Evolutionary conservation across 331 rosid species (phyloP).

Genomic region (Acacia pycnantha): DNA sequence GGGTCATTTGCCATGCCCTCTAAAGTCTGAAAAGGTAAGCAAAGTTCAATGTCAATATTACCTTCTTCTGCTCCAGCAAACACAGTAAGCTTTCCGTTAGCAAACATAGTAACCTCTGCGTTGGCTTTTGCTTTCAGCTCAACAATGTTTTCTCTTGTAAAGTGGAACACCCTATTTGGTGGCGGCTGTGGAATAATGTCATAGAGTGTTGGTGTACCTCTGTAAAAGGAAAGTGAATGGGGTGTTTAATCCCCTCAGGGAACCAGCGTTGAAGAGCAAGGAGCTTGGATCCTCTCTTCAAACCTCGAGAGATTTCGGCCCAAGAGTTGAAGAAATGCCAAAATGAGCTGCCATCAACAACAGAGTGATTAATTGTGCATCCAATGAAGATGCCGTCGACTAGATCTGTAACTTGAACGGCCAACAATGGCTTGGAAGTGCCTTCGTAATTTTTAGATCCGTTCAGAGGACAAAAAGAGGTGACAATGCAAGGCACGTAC

Average conservation of each 20-base stretch:
- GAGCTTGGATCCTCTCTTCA: not conserved
- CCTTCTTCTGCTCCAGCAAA: no score
- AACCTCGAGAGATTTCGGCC: not conserved
- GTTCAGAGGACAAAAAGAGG: slow-evolving; percentile 26
- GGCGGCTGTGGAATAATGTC: not conserved
- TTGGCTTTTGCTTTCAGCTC: slow-evolving; percentile 19
- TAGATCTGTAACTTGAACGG: slow-evolving; percentile 39
- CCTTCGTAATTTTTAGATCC: slow-evolving; percentile 29
- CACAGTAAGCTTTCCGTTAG: no score
- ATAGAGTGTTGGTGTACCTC: not conserved
- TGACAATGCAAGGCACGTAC: slow-evolving; percentile 20
- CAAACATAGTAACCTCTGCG: no score
- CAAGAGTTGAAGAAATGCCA: slow-evolving; percentile 41
- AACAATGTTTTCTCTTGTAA: slow-evolving; percentile 27
- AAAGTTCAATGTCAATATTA: no score
- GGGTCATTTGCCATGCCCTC: no score
- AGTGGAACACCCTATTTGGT: slow-evolving; percentile 9
- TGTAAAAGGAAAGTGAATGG: not conserved
- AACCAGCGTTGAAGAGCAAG: slow-evolving; percentile 5
- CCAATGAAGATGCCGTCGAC: slow-evolving; percentile 34
- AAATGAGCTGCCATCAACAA: slow-evolving; percentile 30
- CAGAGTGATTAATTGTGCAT: slow-evolving; percentile 19
- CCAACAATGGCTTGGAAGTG: slow-evolving; percentile 38
- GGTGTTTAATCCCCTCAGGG: not conserved
- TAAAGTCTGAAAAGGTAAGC: no score